These are phyloP conservation scores for Tulasnella sp. DNA, from an alignment of 768 basidiomycete genomes.

Conservation along the genomic window DNA sequence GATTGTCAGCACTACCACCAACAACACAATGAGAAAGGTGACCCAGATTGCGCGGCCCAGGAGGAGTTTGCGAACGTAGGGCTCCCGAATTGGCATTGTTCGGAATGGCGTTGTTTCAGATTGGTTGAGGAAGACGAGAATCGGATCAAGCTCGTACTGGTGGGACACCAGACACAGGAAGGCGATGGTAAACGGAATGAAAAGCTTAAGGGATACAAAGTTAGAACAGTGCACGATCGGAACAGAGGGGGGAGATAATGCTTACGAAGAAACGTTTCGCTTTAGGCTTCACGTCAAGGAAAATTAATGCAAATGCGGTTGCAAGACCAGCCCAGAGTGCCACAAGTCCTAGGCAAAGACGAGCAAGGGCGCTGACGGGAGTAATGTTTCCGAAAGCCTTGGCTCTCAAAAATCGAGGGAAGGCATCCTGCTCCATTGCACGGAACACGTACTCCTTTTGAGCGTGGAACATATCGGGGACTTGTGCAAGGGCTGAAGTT, in stretches of 20 bases:
- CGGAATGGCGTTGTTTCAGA: conserved; percentile 97
- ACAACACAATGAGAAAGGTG: conserved; percentile 58
- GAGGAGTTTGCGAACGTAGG: conserved; percentile 86
- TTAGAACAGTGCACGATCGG: conserved; percentile 3
- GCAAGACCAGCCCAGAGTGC: conserved; percentile 93
- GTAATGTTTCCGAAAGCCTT: conserved; percentile 99
- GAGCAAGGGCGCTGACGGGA: conserved; percentile 74
- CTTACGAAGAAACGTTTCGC: conserved; percentile 90
- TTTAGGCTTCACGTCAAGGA: conserved; percentile 87
- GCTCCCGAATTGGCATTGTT: conserved; percentile 81
- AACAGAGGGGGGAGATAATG: conserved; percentile 19
- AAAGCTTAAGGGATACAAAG: conserved; percentile 46
- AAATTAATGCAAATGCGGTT: conserved; percentile 80
- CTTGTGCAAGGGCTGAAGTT: conserved; percentile 64
- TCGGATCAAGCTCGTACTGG: conserved; percentile 93
- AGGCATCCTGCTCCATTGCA: conserved; percentile 91
- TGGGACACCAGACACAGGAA: conserved; percentile 87
- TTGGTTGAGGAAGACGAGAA: conserved; percentile 85
- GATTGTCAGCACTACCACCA: conserved; percentile 72
- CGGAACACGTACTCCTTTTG: conserved; percentile 98
- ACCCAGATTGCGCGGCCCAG: conserved; percentile 90
- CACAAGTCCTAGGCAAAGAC: conserved; percentile 75
- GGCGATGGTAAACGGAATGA: conserved; percentile 86
- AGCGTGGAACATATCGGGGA: conserved; percentile 92
- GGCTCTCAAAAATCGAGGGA: conserved; percentile 84